Evolutionary conservation across 257 asterid genomes (phyloP).

Genomic region (Solanum pinnatisectum): DNA sequence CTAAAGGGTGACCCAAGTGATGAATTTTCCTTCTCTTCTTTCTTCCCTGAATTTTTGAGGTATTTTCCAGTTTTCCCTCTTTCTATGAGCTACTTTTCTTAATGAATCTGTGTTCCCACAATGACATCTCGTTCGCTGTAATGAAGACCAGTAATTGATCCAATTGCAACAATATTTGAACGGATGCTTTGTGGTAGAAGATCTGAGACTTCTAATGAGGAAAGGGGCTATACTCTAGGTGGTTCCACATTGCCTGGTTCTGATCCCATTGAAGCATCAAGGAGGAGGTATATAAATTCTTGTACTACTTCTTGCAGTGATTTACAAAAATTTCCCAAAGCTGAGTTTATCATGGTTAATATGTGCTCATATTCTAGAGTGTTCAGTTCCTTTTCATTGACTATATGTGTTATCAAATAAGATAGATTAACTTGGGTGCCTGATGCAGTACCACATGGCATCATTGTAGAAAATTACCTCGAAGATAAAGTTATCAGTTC

Average conservation of each 20-base stretch:
- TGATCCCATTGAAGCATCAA: slow-evolving; percentile 83
- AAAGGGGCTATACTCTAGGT: slow-evolving; percentile 49
- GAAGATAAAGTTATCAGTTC: not conserved
- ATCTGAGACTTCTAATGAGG: slow-evolving; percentile 46
- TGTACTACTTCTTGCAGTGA: not conserved
- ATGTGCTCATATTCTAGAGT: not conserved
- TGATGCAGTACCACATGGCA: too few species aligned
- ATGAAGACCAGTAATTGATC: slow-evolving; percentile 69
- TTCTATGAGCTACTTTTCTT: not conserved
- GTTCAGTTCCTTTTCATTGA: not conserved
- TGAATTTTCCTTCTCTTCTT: slow-evolving; percentile 74
- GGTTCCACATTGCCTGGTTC: slow-evolving; percentile 65
- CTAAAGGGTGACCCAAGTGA: slow-evolving; percentile 91
- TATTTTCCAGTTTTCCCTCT: slow-evolving; percentile 1
- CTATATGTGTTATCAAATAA: not conserved
- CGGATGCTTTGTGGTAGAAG: slow-evolving; percentile 76
- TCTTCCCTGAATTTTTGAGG: slow-evolving; percentile 76
- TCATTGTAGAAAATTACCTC: not conserved
- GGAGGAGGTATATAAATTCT: slow-evolving; percentile 61
- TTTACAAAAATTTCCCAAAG: not conserved
- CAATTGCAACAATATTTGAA: slow-evolving; percentile 59
- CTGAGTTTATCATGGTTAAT: not conserved
- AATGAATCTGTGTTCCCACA: not conserved
- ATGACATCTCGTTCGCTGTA: slow-evolving; percentile 10
- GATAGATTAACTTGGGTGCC: too few species aligned